Evolutionary conservation across 1,139 yeast species (phyloP), one percentile per base, ranked within the genome.

Genomic region (Diutina ranongensis): DNA sequence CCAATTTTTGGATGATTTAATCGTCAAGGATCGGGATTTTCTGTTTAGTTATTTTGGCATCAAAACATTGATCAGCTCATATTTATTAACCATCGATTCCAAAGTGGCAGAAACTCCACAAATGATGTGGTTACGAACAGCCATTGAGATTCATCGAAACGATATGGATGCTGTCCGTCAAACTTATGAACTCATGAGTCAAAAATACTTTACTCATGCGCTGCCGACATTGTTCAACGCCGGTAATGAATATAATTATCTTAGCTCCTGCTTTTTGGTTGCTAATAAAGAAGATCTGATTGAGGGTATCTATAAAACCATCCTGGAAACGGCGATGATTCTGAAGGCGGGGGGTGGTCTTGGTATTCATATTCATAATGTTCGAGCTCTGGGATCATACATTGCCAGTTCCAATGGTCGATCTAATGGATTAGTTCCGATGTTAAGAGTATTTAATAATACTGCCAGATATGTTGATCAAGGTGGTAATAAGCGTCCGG

Each of bases 401-500:
- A 86, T 86, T 60, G 87, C 94, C 49, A 89, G 94, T 55, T 83
- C 95, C 18, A 86, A 85, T 58, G 95, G 95, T 56, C 81, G 89
- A 33, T 84, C 95, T 25, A 86, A 82, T 56, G 95, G 95, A 52
- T 72, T 86, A 51, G 80, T 86, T 50, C 95, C 95, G 45, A 86
- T 86, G 95, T 74, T 86, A 48, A 77, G 95, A 57, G 95, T 86
- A 25, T 86, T 77, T 71, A 86, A 86, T 71, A 85, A 85, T 65
- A 85, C 95, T 48, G 95, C 95, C 31, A 76, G 95, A 60, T 86
- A 86, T 56, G 95, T 86, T 45, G 95, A 86, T 57, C 95, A 86
- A 68, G 95, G 95, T 60, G 95, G 95, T 55, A 86, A 86, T 70
- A 87, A 87, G 64, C 78, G 95, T 60, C 95, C 95, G 2, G 95